Conservation (phyloP, 768 basidiomycete species). For the Dictyophora rubrovolvata region DNA sequence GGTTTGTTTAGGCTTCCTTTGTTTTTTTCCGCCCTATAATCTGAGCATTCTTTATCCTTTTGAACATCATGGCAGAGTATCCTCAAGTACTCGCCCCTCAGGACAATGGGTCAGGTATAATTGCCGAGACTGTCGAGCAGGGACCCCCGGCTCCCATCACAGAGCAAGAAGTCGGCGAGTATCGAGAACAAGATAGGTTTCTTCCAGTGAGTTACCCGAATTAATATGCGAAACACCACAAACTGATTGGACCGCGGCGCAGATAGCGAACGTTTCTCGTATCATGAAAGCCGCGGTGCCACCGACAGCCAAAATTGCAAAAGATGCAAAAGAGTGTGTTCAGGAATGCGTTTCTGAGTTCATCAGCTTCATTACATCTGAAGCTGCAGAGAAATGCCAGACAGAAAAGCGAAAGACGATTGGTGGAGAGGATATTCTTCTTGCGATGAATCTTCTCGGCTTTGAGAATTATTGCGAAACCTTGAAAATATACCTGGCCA, state of each 20-base stretch:
- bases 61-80: constrained; percentile 5
- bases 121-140: constrained; percentile 22
- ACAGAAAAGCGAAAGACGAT: constrained; percentile 97
- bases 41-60: neutral
- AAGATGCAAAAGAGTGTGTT: constrained; percentile 97
- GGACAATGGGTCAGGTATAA: constrained; percentile 26
- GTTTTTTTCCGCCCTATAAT: neutral
- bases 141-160: constrained; percentile 65
- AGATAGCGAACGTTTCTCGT: constrained; percentile 97
- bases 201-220: constrained; percentile 54
- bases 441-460: constrained; percentile 87
- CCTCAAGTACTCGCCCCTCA: constrained; percentile 26
- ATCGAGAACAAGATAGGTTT: constrained; percentile 90
- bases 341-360: constrained; percentile 98
- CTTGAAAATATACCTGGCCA: constrained; percentile 85
- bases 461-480: constrained; percentile 94
- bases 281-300: constrained; percentile 95
- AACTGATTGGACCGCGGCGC: neutral
- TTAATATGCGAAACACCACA: neutral
- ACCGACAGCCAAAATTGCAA: constrained; percentile 86
- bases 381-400: constrained; percentile 91
- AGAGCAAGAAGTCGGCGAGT: constrained; percentile 88
- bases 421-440: constrained; percentile 92
- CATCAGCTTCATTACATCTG: constrained; percentile 95
- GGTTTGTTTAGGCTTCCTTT: neutral